Conservation (phyloP, 2,329 filamentous ascomycete genomes). For the Diaporthe ilicicola region DNA sequence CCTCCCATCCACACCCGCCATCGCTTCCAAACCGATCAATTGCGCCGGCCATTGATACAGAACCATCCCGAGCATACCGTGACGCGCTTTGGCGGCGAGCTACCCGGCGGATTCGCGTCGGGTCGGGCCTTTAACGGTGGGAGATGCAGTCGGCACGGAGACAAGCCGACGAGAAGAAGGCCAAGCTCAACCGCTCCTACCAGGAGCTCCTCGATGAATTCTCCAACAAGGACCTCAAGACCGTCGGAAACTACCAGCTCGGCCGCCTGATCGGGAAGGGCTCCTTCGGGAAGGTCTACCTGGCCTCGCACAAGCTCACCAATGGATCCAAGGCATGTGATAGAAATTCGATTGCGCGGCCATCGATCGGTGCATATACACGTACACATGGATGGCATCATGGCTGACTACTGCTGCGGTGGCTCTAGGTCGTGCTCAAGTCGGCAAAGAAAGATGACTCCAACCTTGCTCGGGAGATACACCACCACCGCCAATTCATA, state of each 20-base stretch:
- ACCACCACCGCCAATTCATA: conserved; percentile 97
- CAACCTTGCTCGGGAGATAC: conserved; percentile 96
- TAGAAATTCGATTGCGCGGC: conserved; percentile 55
- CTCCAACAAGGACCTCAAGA: conserved; percentile 86
- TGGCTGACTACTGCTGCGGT: neutral
- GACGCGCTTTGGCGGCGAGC: conserved; percentile 10
- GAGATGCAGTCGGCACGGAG: conserved; percentile 32
- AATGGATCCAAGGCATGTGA: conserved; percentile 85
- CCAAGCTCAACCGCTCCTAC: conserved; percentile 93
- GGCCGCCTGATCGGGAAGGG: conserved; percentile 95
- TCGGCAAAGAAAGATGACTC: conserved; percentile 95
- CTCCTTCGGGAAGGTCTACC: conserved; percentile 97
- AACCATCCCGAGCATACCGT: neutral
- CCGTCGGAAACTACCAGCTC: conserved; percentile 93
- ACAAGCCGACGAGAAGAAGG: conserved; percentile 28
- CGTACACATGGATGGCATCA: neutral
- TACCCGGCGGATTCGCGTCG: conserved; percentile 28
- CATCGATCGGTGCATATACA: neutral
- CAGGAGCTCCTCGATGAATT: conserved; percentile 97
- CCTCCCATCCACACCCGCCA: conserved; percentile 6
- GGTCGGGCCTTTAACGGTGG: conserved; percentile 20
- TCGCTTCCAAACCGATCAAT: conserved; percentile 11
- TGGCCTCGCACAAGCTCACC: conserved; percentile 95
- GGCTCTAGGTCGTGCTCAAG: conserved; percentile 88
- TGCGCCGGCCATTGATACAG: neutral